A percentile compares a stretch with the other conserved stretches of the same genome.
Conservation (phyloP, 129 eudicot genomes). For the Artemisia tridentata region DNA sequence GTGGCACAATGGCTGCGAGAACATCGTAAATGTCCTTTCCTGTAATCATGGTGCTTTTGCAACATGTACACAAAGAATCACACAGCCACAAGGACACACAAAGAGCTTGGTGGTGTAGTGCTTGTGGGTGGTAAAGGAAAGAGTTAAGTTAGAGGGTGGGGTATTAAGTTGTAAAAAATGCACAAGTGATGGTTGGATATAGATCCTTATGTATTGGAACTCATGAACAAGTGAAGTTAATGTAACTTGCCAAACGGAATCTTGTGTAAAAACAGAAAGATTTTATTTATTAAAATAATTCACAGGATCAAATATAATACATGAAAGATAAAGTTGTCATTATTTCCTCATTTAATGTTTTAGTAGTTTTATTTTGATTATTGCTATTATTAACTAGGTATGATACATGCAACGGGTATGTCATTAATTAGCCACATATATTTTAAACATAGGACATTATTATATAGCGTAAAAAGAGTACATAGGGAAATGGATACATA, state of each 20-base stretch:
- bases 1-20: conserved; percentile 78
- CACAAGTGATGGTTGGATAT: conserved; percentile 16
- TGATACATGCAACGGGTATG: neutral
- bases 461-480: too few relatives aligned
- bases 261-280: conserved; percentile 18
- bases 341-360: neutral
- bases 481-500: too few relatives aligned
- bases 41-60: conserved; percentile 62
- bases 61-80: conserved; percentile 35
- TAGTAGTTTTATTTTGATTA: neutral
- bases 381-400: neutral
- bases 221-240: conserved; percentile 27
- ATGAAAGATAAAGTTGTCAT: neutral
- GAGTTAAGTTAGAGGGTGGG: conserved; percentile 1
- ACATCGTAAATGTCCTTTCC: conserved; percentile 93
- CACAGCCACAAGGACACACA: conserved; percentile 14
- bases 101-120: neutral
- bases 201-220: conserved; percentile 40
- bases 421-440: too few relatives aligned
- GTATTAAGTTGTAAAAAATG: conserved; percentile 1
- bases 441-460: too few relatives aligned
- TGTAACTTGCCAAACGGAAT: conserved; percentile 34
- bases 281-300: conserved; percentile 8
- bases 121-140: neutral
- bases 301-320: neutral